Evolutionary conservation across 768 basidiomycete species (phyloP).

Genomic region (Saitozyma sp.): DNA sequence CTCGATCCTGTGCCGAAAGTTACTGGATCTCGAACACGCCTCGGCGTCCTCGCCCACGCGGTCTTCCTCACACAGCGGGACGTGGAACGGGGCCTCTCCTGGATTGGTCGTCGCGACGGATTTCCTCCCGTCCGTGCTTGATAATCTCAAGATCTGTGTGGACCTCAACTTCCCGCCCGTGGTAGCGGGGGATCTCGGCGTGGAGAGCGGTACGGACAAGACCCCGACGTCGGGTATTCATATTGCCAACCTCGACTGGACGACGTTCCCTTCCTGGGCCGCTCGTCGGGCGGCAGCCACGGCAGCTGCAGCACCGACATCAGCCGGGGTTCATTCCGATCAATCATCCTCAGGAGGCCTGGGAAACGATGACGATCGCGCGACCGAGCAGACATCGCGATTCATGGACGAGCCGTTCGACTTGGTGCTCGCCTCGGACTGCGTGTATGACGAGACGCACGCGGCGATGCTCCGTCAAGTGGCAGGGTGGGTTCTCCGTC

Average conservation of each 20-base stretch:
- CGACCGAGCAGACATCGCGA: background rate
- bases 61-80: background rate
- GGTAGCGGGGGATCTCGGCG: background rate
- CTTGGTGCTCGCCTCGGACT: constrained; percentile 49
- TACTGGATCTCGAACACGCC: constrained; percentile 30
- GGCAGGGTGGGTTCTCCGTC: constrained; percentile 36
- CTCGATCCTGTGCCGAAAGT: constrained; percentile 45
- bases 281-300: too few relatives aligned
- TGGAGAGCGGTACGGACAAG: constrained; percentile 2
- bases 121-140: constrained; percentile 44
- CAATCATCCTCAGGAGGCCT: background rate
- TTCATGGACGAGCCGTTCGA: constrained; percentile 39
- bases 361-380: constrained; percentile 8
- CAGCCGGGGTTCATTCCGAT: constrained; percentile 14
- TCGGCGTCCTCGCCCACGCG: background rate
- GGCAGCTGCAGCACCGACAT: too few relatives aligned
- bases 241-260: constrained; percentile 50
- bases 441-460: constrained; percentile 51
- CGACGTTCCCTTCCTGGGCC: constrained; percentile 30
- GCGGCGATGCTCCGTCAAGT: constrained; percentile 47
- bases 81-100: background rate
- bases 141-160: constrained; percentile 48
- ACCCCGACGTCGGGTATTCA: constrained; percentile 16
- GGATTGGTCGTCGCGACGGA: constrained; percentile 49
- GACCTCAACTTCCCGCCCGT: constrained; percentile 45